Evolutionary conservation across 768 basidiomycete species (phyloP), one percentile per base, ranked within the genome.

Genomic region (Dioszegia crocea): DNA sequence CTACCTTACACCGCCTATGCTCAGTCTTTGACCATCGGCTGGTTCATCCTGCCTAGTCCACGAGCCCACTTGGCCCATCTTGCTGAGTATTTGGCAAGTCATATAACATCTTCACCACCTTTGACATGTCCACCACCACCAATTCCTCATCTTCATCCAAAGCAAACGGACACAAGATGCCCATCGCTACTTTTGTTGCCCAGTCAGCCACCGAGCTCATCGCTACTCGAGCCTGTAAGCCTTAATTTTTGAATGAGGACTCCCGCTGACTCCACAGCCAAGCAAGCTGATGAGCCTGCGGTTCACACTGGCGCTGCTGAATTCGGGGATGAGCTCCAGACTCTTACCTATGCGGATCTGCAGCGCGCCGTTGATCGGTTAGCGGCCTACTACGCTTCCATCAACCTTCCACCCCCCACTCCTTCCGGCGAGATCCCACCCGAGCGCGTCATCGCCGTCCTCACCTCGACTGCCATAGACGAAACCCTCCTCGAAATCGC

Each of bases 401-500:
- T 76, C 4, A 64, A 61, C 21, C 66, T 78, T 16, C 51, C 57
- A 19, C 75, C 77, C 2, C 46, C 59, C 16, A 57, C 50, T 3
- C 40, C 62, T 2, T 45, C 66, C 10, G 68, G 68, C 21, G 66
- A 71, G 23, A 36, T 76, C 1, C 79, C 79, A 10, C 75, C 78
- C 8, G 59, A 69, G 39, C 73, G 67, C 4, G 60, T 77, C 27
- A 76, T 80, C 30, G 79, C 79, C 0, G 78, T 80, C 11, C 74
- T 79, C 29, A 76, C 74, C 12, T 77, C 76, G 31, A 79, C 79
- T 3, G 76, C 79, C 2, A 73, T 80, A 47, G 79, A 81, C 62
- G 78, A 79, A 51, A 70, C 79, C 2, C 70, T 81, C 3, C 78
- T 81, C 19, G 79, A 80, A 58, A 75, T 80, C 46, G 79, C 80